Evolutionary conservation across 192 early-diverging fungal species (phyloP), one percentile per base, ranked within the genome.

Genomic region (Backusella circina): DNA sequence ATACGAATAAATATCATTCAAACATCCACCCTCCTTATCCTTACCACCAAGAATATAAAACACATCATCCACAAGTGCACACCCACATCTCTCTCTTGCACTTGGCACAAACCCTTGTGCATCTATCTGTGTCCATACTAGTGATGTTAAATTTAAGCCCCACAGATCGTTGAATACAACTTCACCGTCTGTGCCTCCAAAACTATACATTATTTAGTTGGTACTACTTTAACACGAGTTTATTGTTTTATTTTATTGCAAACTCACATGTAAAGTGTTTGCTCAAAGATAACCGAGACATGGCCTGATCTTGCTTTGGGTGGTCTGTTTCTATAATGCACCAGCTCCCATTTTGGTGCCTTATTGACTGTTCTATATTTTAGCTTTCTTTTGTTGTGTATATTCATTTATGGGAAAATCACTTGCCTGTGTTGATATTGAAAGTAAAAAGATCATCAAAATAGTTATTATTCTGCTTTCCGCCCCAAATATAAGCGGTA

Each of bases 11-110:
- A 89, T 35, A 61, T 89, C 88, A 13, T 78, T 73, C 1, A 86
- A 76, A 30, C 84, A 65, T 37, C 81, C 50, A 12, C 84, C 86
- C 21, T 84, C 83, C 5, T 76, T 61, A 68, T 67, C 73, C 70
- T 78, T 80, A 26, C 88, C 88, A 67, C 88, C 88, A 71, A 80
- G 82, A 18, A 89, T 72, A 44, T 89, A 89, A 47, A 89, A 76
- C 13, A 84, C 75, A 26, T 86, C 88, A n/a, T 85, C 83, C 1
- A 86, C 72, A 0, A 87, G 71, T 26, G 69, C 18, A n/a, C 71
- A 66, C 4, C 81, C 66, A 41, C 80, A 80, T 5, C 77, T 75
- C 41, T 83, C 77, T 3, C 88, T 78, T 70, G 85, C 79, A 10
- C 71, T 36, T 2, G 88, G 88, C 16, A 87, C 78, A 26, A 74